Conservation (phyloP, 2,329 filamentous ascomycete genomes). For the Colletotrichum chlorophyti region DNA sequence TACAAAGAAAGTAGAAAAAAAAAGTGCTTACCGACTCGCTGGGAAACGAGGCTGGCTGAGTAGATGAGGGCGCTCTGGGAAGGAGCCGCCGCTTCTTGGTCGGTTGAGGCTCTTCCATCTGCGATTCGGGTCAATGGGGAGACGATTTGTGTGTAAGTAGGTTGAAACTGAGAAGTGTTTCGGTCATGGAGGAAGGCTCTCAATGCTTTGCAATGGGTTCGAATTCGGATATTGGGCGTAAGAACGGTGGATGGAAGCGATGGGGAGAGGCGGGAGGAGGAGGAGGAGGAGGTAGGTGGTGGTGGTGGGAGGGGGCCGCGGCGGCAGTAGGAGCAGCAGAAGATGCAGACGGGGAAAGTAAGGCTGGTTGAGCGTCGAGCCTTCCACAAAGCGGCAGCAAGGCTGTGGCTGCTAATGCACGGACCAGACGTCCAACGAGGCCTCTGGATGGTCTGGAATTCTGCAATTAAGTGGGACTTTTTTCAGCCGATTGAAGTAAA, state of each 20-base stretch:
- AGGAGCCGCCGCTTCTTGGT: constrained; percentile 30
- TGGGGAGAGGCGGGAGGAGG: too few species aligned
- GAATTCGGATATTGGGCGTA: neutral
- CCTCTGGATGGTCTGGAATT: too few species aligned
- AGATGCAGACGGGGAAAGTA: too few species aligned
- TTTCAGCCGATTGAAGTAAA: too few species aligned
- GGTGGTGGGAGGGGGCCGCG: too few species aligned
- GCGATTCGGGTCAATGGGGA: constrained; percentile 13
- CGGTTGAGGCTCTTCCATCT: constrained; percentile 32
- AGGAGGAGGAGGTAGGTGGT: too few species aligned
- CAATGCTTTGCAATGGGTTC: neutral
- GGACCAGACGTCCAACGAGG: too few species aligned
- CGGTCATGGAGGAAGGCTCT: neutral
- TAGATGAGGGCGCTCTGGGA: constrained; percentile 18
- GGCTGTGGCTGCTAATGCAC: too few species aligned
- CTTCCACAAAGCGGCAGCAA: too few species aligned
- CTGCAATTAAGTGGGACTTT: too few species aligned
- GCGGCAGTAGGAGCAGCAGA: too few species aligned
- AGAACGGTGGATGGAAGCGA: neutral
- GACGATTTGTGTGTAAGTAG: neutral
- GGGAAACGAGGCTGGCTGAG: constrained; percentile 23
- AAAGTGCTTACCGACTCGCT: constrained; percentile 27
- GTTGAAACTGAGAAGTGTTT: neutral
- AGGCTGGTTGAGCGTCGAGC: too few species aligned
- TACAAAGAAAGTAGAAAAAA: constrained; percentile 26